These are phyloP conservation scores for Diaporthe australafricana DNA, from an alignment of 2,329 filamentous ascomycete genomes.

Conservation along the genomic window DNA sequence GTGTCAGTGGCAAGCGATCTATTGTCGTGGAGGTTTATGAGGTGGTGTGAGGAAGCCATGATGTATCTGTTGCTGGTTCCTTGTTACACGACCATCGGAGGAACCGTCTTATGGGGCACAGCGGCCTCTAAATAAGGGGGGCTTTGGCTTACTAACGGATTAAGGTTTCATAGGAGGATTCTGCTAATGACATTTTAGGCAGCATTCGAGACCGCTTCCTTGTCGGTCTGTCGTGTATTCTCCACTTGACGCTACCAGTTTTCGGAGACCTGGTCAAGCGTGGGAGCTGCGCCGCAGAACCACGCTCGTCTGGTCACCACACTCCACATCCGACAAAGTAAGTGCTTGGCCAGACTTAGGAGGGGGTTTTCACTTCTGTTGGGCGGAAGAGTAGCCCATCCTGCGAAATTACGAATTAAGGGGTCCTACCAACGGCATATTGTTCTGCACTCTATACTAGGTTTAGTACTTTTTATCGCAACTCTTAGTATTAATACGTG, in stretches of 20 bases:
- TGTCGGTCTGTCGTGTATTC: background rate
- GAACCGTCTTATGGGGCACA: background rate
- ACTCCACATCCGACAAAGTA: background rate
- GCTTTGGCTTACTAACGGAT: background rate
- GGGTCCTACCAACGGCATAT: background rate
- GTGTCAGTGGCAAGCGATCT: background rate
- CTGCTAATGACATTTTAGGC: background rate
- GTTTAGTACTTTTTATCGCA: too few species aligned
- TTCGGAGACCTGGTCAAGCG: constrained; percentile 1
- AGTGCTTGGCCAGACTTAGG: background rate
- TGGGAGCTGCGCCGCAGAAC: background rate
- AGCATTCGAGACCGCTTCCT: background rate
- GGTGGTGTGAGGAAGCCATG: constrained; percentile 1
- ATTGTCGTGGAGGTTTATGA: background rate
- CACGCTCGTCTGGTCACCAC: background rate
- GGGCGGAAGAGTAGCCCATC: background rate
- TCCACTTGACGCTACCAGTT: background rate
- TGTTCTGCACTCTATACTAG: background rate
- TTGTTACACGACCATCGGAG: background rate
- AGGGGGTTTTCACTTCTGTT: background rate
- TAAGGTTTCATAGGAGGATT: background rate
- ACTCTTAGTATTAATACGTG: too few species aligned
- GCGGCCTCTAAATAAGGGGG: background rate
- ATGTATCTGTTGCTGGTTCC: background rate
- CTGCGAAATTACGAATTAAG: background rate